Evolutionary conservation across 345 rosid genomes (phyloP).

Genomic region (Mallotus nudiflorus): DNA sequence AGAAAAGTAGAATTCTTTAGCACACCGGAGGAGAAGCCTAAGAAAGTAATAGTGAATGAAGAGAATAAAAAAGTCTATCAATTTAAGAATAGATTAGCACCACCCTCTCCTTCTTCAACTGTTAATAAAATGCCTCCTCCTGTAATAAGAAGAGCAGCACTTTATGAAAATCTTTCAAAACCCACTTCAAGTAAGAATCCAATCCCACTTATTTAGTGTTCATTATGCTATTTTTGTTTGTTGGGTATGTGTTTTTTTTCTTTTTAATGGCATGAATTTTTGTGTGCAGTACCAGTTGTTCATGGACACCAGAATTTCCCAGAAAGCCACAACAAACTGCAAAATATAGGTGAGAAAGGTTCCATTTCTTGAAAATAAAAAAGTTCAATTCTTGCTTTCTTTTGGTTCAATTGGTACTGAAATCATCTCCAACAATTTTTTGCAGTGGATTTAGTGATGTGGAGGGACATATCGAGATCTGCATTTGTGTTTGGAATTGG

Average conservation of each 20-base stretch:
- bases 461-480: conserved; percentile 83
- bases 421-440: background rate
- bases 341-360: conserved; percentile 70
- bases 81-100: conserved; percentile 39
- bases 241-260: background rate
- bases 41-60: conserved; percentile 31
- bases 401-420: background rate
- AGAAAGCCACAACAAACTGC: conserved; percentile 58
- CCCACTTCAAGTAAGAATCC: conserved; percentile 32
- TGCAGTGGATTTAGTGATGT: conserved; percentile 92
- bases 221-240: background rate
- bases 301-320: conserved; percentile 42
- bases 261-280: background rate
- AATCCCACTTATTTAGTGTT: conserved; percentile 1
- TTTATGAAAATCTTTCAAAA: conserved; percentile 42
- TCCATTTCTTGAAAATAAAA: background rate
- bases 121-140: conserved; percentile 53
- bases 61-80: conserved; percentile 34
- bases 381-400: background rate
- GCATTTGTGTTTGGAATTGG: conserved; percentile 81
- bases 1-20: conserved; percentile 8
- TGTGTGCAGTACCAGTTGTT: conserved; percentile 26
- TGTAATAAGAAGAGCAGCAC: conserved; percentile 38
- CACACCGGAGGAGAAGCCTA: conserved; percentile 19
- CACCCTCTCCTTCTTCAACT: conserved; percentile 39